Conservation (phyloP, 176 grass and related monocot genomes). For the Elymus sibiricus region DNA sequence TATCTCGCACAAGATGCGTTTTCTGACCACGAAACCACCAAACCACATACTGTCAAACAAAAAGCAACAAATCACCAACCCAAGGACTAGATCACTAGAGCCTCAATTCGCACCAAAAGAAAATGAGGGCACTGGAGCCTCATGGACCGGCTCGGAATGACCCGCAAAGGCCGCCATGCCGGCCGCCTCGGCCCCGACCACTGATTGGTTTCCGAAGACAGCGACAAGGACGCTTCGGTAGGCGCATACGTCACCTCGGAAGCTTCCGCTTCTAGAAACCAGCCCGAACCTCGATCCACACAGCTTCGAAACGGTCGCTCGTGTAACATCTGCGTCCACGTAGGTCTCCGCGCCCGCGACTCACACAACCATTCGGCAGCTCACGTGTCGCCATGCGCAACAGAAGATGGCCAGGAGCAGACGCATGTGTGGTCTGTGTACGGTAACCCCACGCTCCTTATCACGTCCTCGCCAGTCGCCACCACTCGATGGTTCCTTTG, state of each 20-base stretch:
- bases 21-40: too few species aligned
- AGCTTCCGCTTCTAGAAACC: background rate
- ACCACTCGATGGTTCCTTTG: background rate
- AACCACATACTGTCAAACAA: too few species aligned
- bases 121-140: background rate
- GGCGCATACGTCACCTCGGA: background rate
- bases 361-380: too few species aligned
- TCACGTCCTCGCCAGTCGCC: background rate
- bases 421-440: background rate
- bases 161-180: background rate
- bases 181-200: too few species aligned
- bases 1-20: too few species aligned
- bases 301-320: background rate
- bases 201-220: background rate
- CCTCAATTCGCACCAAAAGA: too few species aligned
- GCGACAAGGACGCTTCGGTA: background rate
- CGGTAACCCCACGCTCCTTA: conserved; percentile 4
- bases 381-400: background rate
- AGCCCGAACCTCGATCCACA: background rate
- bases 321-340: background rate
- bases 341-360: background rate
- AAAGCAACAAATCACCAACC: too few species aligned
- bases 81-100: too few species aligned
- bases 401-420: background rate
- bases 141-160: background rate